phyloP scores from a whole-genome alignment of 23 red algal genomes.

The Gracilaria caudata region DNA sequence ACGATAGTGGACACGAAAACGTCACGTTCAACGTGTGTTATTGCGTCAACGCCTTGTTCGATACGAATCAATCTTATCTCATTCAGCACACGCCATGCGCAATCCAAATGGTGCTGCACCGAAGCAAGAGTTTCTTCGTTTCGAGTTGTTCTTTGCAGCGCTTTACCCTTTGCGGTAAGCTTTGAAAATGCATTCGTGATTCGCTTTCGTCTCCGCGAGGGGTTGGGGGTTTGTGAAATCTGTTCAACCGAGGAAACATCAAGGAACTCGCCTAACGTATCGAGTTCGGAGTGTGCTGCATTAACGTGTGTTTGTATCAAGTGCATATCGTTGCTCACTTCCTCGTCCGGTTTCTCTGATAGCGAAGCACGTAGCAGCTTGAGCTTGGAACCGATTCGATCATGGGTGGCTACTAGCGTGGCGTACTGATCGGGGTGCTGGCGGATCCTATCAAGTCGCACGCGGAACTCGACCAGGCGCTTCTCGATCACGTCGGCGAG shows the following conservation, averaged over 20 bases:
- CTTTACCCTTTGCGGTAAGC: not conserved
- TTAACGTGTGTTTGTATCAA: not conserved
- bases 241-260: not conserved
- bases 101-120: constrained; percentile 8
- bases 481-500: constrained; percentile 1
- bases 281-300: not conserved
- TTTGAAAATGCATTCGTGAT: not conserved
- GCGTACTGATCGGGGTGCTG: constrained; percentile 7
- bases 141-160: not conserved
- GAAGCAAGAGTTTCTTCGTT: constrained; percentile 5
- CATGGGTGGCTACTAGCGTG: not conserved
- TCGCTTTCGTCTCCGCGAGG: not conserved
- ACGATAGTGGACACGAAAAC: not conserved
- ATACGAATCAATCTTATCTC: constrained; percentile 15
- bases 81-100: constrained; percentile 7
- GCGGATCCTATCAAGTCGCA: constrained; percentile 2
- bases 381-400: not conserved
- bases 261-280: not conserved
- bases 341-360: constrained; percentile 5
- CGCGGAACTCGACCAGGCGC: not conserved
- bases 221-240: not conserved
- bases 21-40: not conserved
- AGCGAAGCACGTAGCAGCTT: not conserved
- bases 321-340: not conserved
- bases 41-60: not conserved